These are phyloP conservation scores for Allium cepa DNA, from an alignment of 106 monocot species.

Conservation along the genomic window DNA sequence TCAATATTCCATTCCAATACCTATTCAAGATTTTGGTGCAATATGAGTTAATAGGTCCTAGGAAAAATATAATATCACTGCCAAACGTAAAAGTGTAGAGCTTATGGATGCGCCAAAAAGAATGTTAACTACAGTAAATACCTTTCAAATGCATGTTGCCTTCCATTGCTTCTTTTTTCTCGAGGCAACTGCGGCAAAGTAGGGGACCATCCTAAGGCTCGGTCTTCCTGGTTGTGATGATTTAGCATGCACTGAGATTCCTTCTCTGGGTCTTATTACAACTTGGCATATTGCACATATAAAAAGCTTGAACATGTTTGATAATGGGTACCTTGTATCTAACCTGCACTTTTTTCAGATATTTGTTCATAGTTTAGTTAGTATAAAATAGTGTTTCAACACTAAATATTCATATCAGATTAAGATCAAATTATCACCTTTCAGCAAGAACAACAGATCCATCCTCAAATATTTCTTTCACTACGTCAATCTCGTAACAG, in stretches of 20 bases:
- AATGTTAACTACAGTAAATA: conserved; percentile 1
- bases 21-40: too few species aligned
- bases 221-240: conserved; percentile 30
- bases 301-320: conserved; percentile 62
- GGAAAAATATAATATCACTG: too few species aligned
- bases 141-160: conserved; percentile 47
- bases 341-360: conserved; percentile 31
- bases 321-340: conserved; percentile 32
- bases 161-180: conserved; percentile 80
- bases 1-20: too few species aligned
- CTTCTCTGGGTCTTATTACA: conserved; percentile 66
- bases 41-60: too few species aligned
- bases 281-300: conserved; percentile 69
- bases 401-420: too few species aligned
- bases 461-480: conserved; percentile 84
- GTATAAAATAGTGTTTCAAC: too few species aligned
- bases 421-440: conserved; percentile 21
- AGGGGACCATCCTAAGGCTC: conserved; percentile 72
- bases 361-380: not conserved
- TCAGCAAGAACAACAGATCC: conserved; percentile 58
- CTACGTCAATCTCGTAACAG: conserved; percentile 34
- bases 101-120: not conserved
- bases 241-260: conserved; percentile 52
- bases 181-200: conserved; percentile 53
- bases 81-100: too few species aligned